These are phyloP conservation scores for Bryum argenteum DNA, from an alignment of 225 moss, liverwort and hornwort species.

Conservation along the genomic window DNA sequence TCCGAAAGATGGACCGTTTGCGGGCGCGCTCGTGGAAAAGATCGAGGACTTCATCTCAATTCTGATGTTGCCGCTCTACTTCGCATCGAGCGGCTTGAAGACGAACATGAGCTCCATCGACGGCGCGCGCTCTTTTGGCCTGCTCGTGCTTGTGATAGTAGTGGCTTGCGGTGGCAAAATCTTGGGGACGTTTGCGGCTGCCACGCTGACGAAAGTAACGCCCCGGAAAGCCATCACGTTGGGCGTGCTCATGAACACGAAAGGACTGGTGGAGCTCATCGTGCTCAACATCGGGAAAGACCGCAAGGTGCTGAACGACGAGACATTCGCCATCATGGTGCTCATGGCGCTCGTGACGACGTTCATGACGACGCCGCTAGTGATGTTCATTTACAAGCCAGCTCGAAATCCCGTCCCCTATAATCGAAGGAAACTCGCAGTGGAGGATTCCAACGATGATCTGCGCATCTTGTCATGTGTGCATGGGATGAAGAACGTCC, in stretches of 20 bases:
- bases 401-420: slow-evolving; percentile 67
- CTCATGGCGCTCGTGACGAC: slow-evolving; percentile 85
- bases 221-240: slow-evolving; percentile 59
- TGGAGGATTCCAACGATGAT: slow-evolving; percentile 56
- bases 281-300: slow-evolving; percentile 86
- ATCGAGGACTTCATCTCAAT: slow-evolving; percentile 69
- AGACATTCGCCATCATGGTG: slow-evolving; percentile 87
- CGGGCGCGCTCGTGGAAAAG: slow-evolving; percentile 66
- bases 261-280: slow-evolving; percentile 86
- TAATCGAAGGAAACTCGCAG: slow-evolving; percentile 54
- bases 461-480: slow-evolving; percentile 76
- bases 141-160: slow-evolving; percentile 69
- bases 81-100: slow-evolving; percentile 74
- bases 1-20: slow-evolving; percentile 74
- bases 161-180: slow-evolving; percentile 72
- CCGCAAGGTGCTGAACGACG: slow-evolving; percentile 68
- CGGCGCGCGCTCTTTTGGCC: slow-evolving; percentile 46
- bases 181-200: slow-evolving; percentile 51
- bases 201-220: slow-evolving; percentile 44
- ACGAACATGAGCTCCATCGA: slow-evolving; percentile 65
- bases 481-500: slow-evolving; percentile 72
- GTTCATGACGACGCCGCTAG: slow-evolving; percentile 76
- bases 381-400: slow-evolving; percentile 80
- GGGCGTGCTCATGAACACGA: slow-evolving; percentile 83
- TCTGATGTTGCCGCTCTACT: slow-evolving; percentile 80